A percentile compares a stretch with the other conserved stretches of the same genome.
These are phyloP conservation scores for Diplodia corticola DNA, from an alignment of 2,329 filamentous ascomycete species.

Conservation along the genomic window DNA sequence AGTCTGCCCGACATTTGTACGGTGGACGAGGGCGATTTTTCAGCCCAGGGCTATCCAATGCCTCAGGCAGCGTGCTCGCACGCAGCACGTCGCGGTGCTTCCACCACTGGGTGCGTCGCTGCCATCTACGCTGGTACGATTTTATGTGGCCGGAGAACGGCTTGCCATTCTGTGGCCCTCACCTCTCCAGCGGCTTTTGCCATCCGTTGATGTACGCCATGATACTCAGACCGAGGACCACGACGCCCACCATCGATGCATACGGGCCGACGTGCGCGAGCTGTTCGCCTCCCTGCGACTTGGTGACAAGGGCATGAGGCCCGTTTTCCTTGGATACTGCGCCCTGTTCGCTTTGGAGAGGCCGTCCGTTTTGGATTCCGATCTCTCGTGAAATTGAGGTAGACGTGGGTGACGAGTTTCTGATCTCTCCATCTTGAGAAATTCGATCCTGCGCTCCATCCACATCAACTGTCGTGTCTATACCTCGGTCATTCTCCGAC, in stretches of 20 bases:
- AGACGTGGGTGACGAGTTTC: not conserved
- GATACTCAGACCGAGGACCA: slow-evolving; percentile 42
- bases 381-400: slow-evolving; percentile 7
- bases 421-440: slow-evolving; percentile 15
- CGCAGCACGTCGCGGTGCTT: slow-evolving; percentile 1
- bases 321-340: slow-evolving; percentile 32
- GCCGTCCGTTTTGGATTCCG: slow-evolving; percentile 36
- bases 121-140: not conserved
- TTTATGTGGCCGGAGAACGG: not conserved
- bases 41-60: slow-evolving; percentile 12
- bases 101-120: not conserved
- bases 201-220: slow-evolving; percentile 47
- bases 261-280: slow-evolving; percentile 41
- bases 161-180: slow-evolving; percentile 28
- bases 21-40: slow-evolving; percentile 1
- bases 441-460: slow-evolving; percentile 29
- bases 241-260: slow-evolving; percentile 42
- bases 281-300: slow-evolving; percentile 25
- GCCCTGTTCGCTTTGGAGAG: slow-evolving; percentile 29
- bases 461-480: slow-evolving; percentile 22
- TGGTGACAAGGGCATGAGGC: slow-evolving; percentile 31
- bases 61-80: not conserved
- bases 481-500: slow-evolving; percentile 27
- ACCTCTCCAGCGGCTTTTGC: slow-evolving; percentile 46
- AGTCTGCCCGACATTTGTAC: slow-evolving; percentile 5